Conservation (phyloP, 495 filamentous ascomycete species). For the Hapsidospora chrysogenum region DNA sequence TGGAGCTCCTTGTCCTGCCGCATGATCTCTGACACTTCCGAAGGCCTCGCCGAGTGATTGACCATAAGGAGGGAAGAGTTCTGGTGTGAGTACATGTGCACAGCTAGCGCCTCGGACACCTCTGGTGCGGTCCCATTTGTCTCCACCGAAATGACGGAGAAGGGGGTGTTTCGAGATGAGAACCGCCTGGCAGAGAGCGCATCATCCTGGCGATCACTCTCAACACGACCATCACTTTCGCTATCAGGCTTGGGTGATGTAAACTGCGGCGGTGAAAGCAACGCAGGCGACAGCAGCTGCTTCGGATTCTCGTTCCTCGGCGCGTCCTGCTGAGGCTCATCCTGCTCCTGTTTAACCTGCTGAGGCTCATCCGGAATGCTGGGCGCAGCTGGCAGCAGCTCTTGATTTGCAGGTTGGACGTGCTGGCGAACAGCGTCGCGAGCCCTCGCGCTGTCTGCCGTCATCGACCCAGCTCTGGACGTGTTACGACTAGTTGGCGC, state of each 20-base stretch:
- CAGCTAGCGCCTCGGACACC: slow-evolving; percentile 62
- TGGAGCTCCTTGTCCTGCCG: slow-evolving; percentile 5
- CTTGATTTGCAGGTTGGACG: slow-evolving; percentile 9
- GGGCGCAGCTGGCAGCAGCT: too few species aligned
- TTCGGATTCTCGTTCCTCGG: too few species aligned
- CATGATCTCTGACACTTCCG: slow-evolving; percentile 14
- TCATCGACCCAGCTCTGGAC: slow-evolving; percentile 48
- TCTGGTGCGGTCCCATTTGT: slow-evolving; percentile 37
- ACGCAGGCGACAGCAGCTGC: too few species aligned
- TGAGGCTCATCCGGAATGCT: too few species aligned
- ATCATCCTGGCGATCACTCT: slow-evolving; percentile 32
- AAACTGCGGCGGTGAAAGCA: slow-evolving; percentile 5
- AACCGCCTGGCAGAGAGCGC: slow-evolving; percentile 36
- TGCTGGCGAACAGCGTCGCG: slow-evolving; percentile 31
- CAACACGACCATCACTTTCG: slow-evolving; percentile 6
- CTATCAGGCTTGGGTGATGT: slow-evolving; percentile 12
- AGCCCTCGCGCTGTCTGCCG: slow-evolving; percentile 45
- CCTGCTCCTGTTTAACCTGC: too few species aligned
- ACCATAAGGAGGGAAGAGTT: slow-evolving; percentile 69
- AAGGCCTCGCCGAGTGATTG: slow-evolving; percentile 41
- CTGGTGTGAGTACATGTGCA: slow-evolving; percentile 73
- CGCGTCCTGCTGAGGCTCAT: too few species aligned
- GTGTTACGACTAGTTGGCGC: slow-evolving; percentile 53
- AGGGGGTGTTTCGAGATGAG: slow-evolving; percentile 36
- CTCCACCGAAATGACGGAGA: slow-evolving; percentile 41